Evolutionary conservation across 345 rosid species (phyloP).

Genomic region (Rhodamnia argentea): DNA sequence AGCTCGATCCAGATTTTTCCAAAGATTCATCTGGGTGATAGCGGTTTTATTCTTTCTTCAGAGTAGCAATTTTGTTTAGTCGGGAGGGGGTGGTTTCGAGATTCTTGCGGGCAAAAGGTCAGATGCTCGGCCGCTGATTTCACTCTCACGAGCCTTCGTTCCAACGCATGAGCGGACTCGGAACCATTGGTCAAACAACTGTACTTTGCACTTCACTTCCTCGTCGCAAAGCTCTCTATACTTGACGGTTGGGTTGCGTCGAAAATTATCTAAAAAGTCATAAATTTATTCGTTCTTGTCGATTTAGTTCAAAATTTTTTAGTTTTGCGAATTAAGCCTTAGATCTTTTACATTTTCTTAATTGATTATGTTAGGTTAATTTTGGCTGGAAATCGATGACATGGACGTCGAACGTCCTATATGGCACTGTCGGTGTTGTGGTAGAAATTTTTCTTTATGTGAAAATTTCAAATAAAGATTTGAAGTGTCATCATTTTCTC

Average conservation of each 20-base stretch:
- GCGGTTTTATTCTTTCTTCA: neutral
- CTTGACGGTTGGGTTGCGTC: neutral
- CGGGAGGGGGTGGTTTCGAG: neutral
- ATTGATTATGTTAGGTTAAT: too few species aligned
- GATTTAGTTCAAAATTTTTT: too few species aligned
- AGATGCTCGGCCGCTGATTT: neutral
- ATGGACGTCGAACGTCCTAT: accelerated
- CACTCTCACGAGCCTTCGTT: neutral
- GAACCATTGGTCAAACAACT: neutral
- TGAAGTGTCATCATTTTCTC: too few species aligned
- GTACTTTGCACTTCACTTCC: neutral
- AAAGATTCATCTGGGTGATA: neutral
- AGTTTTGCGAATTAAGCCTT: too few species aligned
- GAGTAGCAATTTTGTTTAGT: neutral
- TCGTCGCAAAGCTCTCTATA: neutral
- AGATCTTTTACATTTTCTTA: too few species aligned
- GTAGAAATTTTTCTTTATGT: too few species aligned
- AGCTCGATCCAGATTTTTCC: neutral
- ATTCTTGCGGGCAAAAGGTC: neutral
- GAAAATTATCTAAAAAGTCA: too few species aligned
- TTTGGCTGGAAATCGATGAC: too few species aligned
- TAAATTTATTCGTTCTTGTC: too few species aligned
- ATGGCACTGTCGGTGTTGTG: too few species aligned
- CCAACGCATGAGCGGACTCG: neutral
- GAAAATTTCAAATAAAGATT: too few species aligned